phyloP scores from a whole-genome alignment of 805 yeast species.

The Candida insectalens region DNA sequence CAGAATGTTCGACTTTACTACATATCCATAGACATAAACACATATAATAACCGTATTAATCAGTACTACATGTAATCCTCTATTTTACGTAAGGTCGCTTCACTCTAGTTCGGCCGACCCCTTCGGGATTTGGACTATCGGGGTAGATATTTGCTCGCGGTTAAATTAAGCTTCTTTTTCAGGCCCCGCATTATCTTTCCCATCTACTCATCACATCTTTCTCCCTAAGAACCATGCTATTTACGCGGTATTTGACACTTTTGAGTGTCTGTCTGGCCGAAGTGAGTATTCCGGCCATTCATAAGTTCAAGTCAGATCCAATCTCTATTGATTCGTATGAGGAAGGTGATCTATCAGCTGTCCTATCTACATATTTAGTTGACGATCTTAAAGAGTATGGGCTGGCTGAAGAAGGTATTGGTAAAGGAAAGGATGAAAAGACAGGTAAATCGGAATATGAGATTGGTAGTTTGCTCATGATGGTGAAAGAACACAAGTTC shows the following conservation, averaged over 20 bases:
- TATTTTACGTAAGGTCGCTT: too few relatives aligned
- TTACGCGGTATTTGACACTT: too few relatives aligned
- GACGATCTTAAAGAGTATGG: not conserved
- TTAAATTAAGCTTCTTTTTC: too few relatives aligned
- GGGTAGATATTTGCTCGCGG: too few relatives aligned
- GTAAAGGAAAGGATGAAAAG: constrained; percentile 1
- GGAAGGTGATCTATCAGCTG: not conserved
- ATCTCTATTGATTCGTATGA: constrained; percentile 1
- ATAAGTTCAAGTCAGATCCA: not conserved
- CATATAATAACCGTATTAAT: too few relatives aligned
- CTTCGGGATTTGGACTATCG: too few relatives aligned
- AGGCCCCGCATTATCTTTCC: too few relatives aligned
- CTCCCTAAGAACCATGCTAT: too few relatives aligned
- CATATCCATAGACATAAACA: too few relatives aligned
- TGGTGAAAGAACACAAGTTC: not conserved
- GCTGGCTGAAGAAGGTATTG: not conserved
- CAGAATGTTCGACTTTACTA: constrained; percentile 9
- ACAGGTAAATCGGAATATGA: not conserved
- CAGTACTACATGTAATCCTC: too few relatives aligned
- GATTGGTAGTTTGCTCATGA: constrained; percentile 1
- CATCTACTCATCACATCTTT: too few relatives aligned
- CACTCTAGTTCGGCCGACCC: too few relatives aligned
- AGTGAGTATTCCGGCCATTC: not conserved
- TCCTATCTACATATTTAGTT: constrained; percentile 1
- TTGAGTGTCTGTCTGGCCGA: not conserved